Percentiles rank a stretch among this genome's conserved stretches.
phyloP scores from a whole-genome alignment of 345 rosid species.

The Sonneratia caseolaris region DNA sequence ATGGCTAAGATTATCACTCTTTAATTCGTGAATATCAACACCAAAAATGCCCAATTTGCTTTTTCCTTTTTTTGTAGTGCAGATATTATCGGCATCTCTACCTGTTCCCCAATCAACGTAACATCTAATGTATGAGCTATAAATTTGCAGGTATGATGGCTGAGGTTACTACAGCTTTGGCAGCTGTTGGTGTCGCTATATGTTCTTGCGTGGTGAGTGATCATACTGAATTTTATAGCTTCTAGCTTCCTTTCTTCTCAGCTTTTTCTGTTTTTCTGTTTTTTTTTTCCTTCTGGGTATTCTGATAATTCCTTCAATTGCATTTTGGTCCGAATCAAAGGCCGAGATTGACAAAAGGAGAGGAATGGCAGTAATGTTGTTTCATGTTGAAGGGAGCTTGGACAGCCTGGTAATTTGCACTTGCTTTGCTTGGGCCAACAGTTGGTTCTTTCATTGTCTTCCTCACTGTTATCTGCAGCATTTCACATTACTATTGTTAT shows the following conservation, averaged over 20 bases:
- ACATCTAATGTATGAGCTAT: not conserved
- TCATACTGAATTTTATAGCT: not conserved
- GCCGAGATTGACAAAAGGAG: constrained; percentile 84
- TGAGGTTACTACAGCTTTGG: constrained; percentile 66
- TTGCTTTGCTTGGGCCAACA: constrained; percentile 6
- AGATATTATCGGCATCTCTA: not conserved
- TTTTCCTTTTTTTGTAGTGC: not conserved
- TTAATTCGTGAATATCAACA: not conserved
- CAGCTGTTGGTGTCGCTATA: constrained; percentile 53
- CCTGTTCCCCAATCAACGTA: not conserved
- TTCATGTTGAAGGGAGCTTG: constrained; percentile 69
- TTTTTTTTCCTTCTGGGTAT: not conserved
- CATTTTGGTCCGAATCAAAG: constrained; percentile 19
- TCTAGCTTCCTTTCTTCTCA: not conserved
- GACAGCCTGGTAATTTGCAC: constrained; percentile 56
- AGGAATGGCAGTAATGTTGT: constrained; percentile 85
- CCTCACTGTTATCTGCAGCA: not conserved
- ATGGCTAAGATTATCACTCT: not conserved
- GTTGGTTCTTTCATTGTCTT: not conserved
- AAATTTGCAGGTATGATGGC: constrained; percentile 67
- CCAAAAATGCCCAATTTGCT: not conserved
- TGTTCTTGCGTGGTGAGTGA: constrained; percentile 74
- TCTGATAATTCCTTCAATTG: not conserved
- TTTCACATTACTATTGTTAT: not conserved
- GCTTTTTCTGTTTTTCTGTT: not conserved